A percentile compares a stretch with the other conserved stretches of the same genome.
These are phyloP conservation scores for Phytophthora palmivora DNA, from an alignment of 352 stramenopile genomes.

Conservation along the genomic window DNA sequence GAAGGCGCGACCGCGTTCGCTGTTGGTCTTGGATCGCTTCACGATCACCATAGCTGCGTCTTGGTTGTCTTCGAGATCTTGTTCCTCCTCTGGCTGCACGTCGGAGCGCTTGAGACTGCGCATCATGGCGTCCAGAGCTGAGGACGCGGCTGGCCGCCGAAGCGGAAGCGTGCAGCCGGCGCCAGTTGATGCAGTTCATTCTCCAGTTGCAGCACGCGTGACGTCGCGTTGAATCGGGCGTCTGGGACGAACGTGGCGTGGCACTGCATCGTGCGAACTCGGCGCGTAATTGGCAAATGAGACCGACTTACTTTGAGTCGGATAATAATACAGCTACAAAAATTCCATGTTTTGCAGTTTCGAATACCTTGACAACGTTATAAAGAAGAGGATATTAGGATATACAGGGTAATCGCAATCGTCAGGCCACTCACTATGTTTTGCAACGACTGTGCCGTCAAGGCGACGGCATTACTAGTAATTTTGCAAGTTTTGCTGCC, in stretches of 20 bases:
- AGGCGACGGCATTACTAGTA: no score
- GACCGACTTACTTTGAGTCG: no score
- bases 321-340: slow-evolving; percentile 1
- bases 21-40: slow-evolving; percentile 65
- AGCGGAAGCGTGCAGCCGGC: slow-evolving; percentile 2
- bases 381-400: no score
- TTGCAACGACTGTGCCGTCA: no score
- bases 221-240: neutral
- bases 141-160: slow-evolving; percentile 16
- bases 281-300: slow-evolving; percentile 1
- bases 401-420: no score
- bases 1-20: slow-evolving; percentile 67
- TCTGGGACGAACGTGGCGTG: neutral
- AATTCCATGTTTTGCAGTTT: no score
- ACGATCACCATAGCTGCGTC: neutral
- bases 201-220: slow-evolving; percentile 13
- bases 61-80: neutral
- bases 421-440: no score
- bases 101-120: slow-evolving; percentile 15
- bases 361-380: no score
- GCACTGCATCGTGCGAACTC: slow-evolving; percentile 16
- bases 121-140: slow-evolving; percentile 34
- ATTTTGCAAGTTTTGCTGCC: no score
- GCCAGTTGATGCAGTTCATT: slow-evolving; percentile 8
- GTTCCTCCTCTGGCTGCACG: slow-evolving; percentile 12